Evolutionary conservation across 176 grass and related monocot genomes (phyloP).

Genomic region (barley (Hordeum vulgare)): MorexV3_pseudomolecules_assembly NC_058519.1:657324297-657324796

Average conservation of each 20-base stretch:
- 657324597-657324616: conserved; percentile 20
- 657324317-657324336: conserved; percentile 1
- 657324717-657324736: conserved; percentile 69
- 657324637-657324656: neutral
- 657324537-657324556: neutral
- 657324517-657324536: neutral
- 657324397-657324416: neutral
- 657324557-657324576: neutral
- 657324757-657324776: conserved; percentile 47
- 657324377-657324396: neutral
- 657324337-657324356: neutral
- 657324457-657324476: conserved; percentile 57
- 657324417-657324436: conserved; percentile 7
- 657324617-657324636: neutral
- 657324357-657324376: neutral
- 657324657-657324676: conserved; percentile 55
- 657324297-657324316: neutral
- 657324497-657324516: conserved; percentile 20
- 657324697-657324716: conserved; percentile 74
- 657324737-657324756: conserved; percentile 60
- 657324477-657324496: conserved; percentile 38
- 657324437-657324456: neutral
- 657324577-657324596: conserved; percentile 13
- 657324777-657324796: conserved; percentile 63
- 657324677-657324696: conserved; percentile 66